Base-by-base conservation (phyloP, 305 asterid genomes). In the Rubia peregrina region DNA sequence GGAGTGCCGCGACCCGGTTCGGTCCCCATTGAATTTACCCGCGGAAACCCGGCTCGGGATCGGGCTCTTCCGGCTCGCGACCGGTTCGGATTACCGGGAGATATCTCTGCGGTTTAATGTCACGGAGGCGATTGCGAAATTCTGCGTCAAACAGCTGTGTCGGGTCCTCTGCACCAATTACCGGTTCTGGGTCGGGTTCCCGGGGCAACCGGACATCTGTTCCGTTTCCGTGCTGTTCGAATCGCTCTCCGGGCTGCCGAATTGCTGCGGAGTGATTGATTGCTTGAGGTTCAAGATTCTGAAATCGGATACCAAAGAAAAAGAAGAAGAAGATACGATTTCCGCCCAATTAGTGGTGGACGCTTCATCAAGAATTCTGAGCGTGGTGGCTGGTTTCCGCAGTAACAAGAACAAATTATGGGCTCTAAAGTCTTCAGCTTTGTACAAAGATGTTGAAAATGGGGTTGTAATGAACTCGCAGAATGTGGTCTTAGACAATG, bases 101-200 rank as follows among this genome's bases (percentile, higher is more conserved):
- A 78, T 89, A 6, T 69, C 90, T 0, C 59, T n/a, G 40, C 85
- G 87, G 8, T 92, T 92, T 61, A 40, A 77, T 0, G 95, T 88
- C 3, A 77, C 96, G 1, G 91, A 81, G 51, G 9, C 81, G 3
- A 83, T 76, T 10, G 69, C 92, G 4, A 74, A 46, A 71, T 91
- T 91, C 63, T 91, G 98, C 68, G 93, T 83, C 76, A 89, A 87
- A 41, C 98, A 89, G 69, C 81, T 91, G 74, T 89, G 95, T 78
- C 91, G 98, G 21, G 96, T 91, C 14, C 92, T 89, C 70, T 91
- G 96, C 74, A 89, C 96, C 57, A 89, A 89, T 68, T 91, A 80
- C 80, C 87, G 96, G 8, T 91, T 91, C 76, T 91, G 98, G 98
- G 94, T 91, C 17, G 93, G 92, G 70, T 84, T 88, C 16, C 95